Conservation (phyloP, 257 asterid species). For the Anisodus tanguticus region DNA sequence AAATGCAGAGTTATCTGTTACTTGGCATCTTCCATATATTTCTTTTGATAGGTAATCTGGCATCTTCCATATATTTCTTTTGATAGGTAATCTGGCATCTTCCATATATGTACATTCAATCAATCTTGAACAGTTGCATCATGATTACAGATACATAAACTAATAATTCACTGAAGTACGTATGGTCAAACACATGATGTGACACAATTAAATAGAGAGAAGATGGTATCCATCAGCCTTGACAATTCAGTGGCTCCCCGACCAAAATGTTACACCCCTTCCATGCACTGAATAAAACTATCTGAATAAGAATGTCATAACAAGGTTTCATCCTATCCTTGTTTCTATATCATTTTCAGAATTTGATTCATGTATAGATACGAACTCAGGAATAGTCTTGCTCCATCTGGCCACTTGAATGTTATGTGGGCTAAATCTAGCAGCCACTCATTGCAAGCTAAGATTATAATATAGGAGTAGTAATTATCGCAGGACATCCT, state of each 20-base stretch:
- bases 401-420: background rate
- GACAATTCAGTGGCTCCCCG: background rate
- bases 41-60: too few relatives aligned
- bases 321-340: slow-evolving; percentile 16
- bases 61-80: background rate
- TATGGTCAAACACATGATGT: background rate
- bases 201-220: background rate
- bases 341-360: background rate
- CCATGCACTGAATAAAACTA: background rate
- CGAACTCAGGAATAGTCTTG: slow-evolving; percentile 10
- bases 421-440: slow-evolving; percentile 19
- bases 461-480: background rate
- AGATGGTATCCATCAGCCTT: background rate
- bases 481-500: background rate
- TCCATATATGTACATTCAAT: background rate
- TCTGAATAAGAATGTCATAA: background rate
- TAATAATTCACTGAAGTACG: background rate
- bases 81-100: background rate
- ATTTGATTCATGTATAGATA: background rate
- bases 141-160: background rate
- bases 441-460: background rate
- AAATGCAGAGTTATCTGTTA: background rate
- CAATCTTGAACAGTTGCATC: background rate
- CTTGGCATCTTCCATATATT: background rate
- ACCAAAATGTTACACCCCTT: background rate